Conservation (phyloP, 106 monocot species). For the Allium cepa region DNA sequence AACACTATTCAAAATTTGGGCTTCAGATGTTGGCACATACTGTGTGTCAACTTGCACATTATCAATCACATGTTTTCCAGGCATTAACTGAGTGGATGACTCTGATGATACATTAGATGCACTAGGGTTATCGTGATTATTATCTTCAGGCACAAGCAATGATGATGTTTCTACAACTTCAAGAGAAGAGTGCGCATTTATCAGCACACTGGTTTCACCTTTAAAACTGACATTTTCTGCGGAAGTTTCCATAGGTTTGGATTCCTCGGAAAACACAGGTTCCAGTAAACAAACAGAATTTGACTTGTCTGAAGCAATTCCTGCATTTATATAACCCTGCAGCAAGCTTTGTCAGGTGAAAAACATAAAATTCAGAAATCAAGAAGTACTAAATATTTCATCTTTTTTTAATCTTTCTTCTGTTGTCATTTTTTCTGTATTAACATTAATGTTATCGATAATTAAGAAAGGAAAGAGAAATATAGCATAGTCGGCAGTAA, state of each 20-base stretch:
- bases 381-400: too few species aligned
- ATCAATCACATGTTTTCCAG: slow-evolving; percentile 4
- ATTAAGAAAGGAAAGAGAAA: too few species aligned
- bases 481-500: too few species aligned
- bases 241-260: slow-evolving; percentile 16
- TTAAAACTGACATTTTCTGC: slow-evolving; percentile 3
- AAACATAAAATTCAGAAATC: too few species aligned
- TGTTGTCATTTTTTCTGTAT: too few species aligned
- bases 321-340: slow-evolving; percentile 96
- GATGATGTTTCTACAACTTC: slow-evolving; percentile 8
- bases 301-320: slow-evolving; percentile 50
- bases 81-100: neutral
- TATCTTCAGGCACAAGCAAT: slow-evolving; percentile 4
- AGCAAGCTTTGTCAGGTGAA: slow-evolving; percentile 10
- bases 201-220: slow-evolving; percentile 9
- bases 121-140: slow-evolving; percentile 1
- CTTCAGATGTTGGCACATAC: slow-evolving; percentile 4
- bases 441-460: too few species aligned
- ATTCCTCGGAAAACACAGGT: slow-evolving; percentile 17
- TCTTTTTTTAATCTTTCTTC: too few species aligned
- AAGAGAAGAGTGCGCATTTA: slow-evolving; percentile 2
- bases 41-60: slow-evolving; percentile 5
- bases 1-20: slow-evolving; percentile 4
- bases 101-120: slow-evolving; percentile 7
- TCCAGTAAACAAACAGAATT: neutral